Evolutionary conservation across 73 alveolate species (phyloP).

Genomic region (Paramecium pentaurelia): DNA sequence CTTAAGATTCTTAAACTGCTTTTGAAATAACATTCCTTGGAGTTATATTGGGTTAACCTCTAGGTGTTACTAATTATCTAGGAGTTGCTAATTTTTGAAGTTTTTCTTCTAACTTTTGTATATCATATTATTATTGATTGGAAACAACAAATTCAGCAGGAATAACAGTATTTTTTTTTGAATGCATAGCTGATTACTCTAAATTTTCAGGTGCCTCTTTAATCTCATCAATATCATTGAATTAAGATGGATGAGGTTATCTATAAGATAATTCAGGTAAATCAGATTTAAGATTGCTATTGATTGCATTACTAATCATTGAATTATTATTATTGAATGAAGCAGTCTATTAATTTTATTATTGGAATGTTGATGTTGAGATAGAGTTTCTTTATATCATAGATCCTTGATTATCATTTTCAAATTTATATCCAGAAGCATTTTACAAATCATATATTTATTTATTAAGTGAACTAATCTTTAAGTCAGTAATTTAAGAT

Average conservation of each 20-base stretch:
- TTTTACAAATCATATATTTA: not conserved
- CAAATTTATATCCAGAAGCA: not conserved
- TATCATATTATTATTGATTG: not conserved
- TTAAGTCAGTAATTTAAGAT: not conserved
- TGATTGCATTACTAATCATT: not conserved
- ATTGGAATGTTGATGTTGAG: not conserved
- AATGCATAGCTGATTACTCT: not conserved
- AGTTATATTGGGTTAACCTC: not conserved
- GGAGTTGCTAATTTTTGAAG: not conserved
- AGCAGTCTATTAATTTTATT: not conserved
- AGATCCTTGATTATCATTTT: not conserved
- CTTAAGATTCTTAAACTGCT: constrained; percentile 15
- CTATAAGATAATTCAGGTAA: not conserved
- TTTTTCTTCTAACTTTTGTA: not conserved
- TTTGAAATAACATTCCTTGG: not conserved
- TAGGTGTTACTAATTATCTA: not conserved
- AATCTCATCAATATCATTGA: not conserved
- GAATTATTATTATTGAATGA: not conserved
- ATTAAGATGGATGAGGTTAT: not conserved
- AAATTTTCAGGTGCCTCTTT: not conserved
- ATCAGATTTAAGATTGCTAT: constrained; percentile 2
- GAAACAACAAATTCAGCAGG: not conserved
- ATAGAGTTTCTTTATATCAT: not conserved
- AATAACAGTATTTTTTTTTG: not conserved
- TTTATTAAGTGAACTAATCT: not conserved